These are phyloP conservation scores for Sutorius australiensis DNA, from an alignment of 768 basidiomycete genomes.

Conservation along the genomic window DNA sequence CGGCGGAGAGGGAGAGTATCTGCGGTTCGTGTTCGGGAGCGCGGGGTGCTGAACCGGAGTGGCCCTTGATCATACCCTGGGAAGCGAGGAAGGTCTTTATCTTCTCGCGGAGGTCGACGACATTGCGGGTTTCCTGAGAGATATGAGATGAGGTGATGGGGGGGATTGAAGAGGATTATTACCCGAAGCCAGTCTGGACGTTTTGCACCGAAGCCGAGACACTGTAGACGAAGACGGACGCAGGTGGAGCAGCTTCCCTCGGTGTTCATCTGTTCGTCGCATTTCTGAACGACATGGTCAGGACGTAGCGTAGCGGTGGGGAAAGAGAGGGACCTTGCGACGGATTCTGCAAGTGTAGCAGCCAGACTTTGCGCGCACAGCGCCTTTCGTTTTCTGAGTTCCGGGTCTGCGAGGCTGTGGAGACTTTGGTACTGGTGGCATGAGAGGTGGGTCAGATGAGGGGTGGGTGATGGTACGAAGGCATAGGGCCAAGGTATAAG, in stretches of 20 bases:
- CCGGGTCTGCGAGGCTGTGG: constrained; percentile 41
- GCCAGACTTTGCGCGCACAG: constrained; percentile 81
- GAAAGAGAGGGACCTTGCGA: constrained; percentile 56
- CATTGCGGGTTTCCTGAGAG: constrained; percentile 63
- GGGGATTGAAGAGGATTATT: constrained; percentile 1
- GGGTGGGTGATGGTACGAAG: background rate
- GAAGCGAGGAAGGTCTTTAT: constrained; percentile 76
- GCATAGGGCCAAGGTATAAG: constrained; percentile 31
- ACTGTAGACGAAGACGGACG: constrained; percentile 74
- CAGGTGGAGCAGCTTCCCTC: constrained; percentile 72
- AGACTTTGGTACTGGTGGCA: constrained; percentile 41
- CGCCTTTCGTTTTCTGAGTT: constrained; percentile 73
- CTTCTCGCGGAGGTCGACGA: constrained; percentile 65
- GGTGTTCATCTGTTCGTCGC: constrained; percentile 66
- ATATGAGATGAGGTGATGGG: constrained; percentile 6
- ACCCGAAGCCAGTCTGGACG: constrained; percentile 85
- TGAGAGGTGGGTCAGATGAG: constrained; percentile 1
- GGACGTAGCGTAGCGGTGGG: constrained; percentile 2
- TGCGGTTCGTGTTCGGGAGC: constrained; percentile 52
- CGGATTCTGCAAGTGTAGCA: constrained; percentile 88
- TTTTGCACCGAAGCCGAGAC: constrained; percentile 81
- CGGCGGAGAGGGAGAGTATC: constrained; percentile 47
- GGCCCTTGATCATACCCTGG: constrained; percentile 88
- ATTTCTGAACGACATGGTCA: constrained; percentile 54
- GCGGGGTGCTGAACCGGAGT: constrained; percentile 67